Evolutionary conservation across 805 yeast species (phyloP), one percentile per base, ranked within the genome.

Genomic region (Wickerhamomyces ciferrii): DNA sequence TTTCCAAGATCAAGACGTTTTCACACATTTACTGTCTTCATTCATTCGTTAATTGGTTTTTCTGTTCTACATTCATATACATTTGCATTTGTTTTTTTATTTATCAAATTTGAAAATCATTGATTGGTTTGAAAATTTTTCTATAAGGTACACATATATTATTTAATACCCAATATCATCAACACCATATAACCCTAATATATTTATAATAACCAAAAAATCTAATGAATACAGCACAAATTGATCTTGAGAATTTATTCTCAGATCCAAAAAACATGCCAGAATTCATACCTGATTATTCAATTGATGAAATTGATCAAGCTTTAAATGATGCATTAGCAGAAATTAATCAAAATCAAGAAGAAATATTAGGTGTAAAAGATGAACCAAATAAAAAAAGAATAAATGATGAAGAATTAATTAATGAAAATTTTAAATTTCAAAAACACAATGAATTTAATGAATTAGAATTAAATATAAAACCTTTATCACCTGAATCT

Each of bases 401-500:
- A 27, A 4, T 4, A 7, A 14, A 9, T 27, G 31, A 27, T 8
- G 14, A 27, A 27, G 14, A 27, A 13, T 27, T 27, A 10, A 10
- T 4, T 13, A 27, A 8, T 27, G 31, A 13, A 13, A 27, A 27
- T 27, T 10, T 8, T 13, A 27, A 27, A 10, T 27, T 27, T 4
- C 4, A 8, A n/a, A 35, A 31, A 40, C 20, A 21, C 21, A 5
- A 42, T 36, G 4, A 27, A n/a, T 32, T 4, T 17, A 3, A n/a
- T 24, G 35, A 17, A 32, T 18, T 27, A 27, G 31, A 27, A 10
- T 27, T 27, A 10, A 34, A 32, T 18, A 24, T 34, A 17, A 35
- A 50, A 35, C 59, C 60, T n/a, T 51, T 67, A 24, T 62, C 71
- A 8, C 73, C 73, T 4, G 69, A 58, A 21, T 68, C 72, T 1